Evolutionary conservation across 2,329 filamentous ascomycete genomes (phyloP).

Genomic region (Bipolaris sorokiniana): DNA sequence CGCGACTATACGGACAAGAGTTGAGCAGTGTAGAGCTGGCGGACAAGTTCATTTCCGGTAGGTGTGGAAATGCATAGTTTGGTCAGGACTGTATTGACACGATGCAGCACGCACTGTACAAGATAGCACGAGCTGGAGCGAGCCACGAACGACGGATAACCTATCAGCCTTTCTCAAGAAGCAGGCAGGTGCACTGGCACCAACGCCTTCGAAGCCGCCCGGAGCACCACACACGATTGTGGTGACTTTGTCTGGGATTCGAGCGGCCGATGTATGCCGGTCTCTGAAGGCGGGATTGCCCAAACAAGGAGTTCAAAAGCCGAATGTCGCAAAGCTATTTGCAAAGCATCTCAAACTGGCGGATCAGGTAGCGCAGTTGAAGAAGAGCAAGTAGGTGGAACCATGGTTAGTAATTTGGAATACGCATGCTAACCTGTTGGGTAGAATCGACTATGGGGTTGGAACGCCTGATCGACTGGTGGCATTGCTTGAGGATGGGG

Average conservation of each 20-base stretch:
- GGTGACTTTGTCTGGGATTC: constrained; percentile 80
- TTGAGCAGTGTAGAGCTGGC: constrained; percentile 83
- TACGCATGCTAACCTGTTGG: constrained; percentile 30
- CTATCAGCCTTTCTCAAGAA: constrained; percentile 79
- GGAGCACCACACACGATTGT: constrained; percentile 78
- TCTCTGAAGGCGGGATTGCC: constrained; percentile 69
- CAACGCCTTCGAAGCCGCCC: constrained; percentile 67
- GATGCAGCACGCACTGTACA: constrained; percentile 71
- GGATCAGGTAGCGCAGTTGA: constrained; percentile 79
- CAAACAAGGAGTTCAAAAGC: constrained; percentile 63
- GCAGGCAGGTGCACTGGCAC: constrained; percentile 65
- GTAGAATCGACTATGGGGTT: constrained; percentile 81
- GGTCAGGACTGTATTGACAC: constrained; percentile 15
- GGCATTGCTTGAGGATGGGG: constrained; percentile 81
- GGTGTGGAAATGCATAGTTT: constrained; percentile 4
- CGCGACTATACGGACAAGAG: constrained; percentile 77
- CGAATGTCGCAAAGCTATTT: constrained; percentile 86
- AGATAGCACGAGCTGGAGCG: constrained; percentile 78
- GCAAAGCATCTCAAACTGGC: constrained; percentile 97
- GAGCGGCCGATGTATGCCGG: constrained; percentile 83
- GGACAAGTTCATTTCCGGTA: constrained; percentile 81
- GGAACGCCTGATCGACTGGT: constrained; percentile 85
- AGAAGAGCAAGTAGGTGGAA: constrained; percentile 59
- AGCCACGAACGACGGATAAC: constrained; percentile 71
- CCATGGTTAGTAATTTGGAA: constrained; percentile 9